These are phyloP conservation scores for Fusarium sp. DNA, from an alignment of 2,329 filamentous ascomycete genomes.

Conservation along the genomic window DNA sequence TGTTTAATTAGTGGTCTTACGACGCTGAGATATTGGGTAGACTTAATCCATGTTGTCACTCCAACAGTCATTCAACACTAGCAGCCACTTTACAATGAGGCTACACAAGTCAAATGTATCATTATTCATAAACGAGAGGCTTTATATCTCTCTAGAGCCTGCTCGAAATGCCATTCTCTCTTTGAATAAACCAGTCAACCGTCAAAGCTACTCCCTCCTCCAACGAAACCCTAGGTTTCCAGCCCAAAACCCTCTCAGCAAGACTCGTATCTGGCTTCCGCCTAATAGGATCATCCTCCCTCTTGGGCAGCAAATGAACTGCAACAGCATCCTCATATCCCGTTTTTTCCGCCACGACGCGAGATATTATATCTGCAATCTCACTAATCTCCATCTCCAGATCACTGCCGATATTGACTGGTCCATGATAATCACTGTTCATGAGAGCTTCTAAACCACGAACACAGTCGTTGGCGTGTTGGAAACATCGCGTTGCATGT, in stretches of 20 bases:
- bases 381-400: conserved; percentile 23
- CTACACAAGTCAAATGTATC: not conserved
- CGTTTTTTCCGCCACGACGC: conserved; percentile 19
- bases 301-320: conserved; percentile 8
- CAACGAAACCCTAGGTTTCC: conserved; percentile 13
- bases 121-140: not conserved
- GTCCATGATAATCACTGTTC: conserved; percentile 28
- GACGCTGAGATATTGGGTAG: accelerated
- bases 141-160: not conserved
- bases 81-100: accelerated
- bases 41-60: not conserved
- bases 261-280: conserved; percentile 27
- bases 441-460: conserved; percentile 19
- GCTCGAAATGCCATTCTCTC: conserved; percentile 5
- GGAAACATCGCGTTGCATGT: conserved; percentile 27
- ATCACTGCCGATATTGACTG: conserved; percentile 33
- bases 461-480: conserved; percentile 21
- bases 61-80: accelerated
- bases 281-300: conserved; percentile 29
- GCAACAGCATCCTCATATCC: conserved; percentile 8
- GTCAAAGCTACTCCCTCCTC: conserved; percentile 26
- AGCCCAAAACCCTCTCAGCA: conserved; percentile 15
- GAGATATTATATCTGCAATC: conserved; percentile 21
- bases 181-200: conserved; percentile 32
- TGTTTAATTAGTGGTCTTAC: too few species aligned